phyloP scores from a whole-genome alignment of 768 basidiomycete genomes.

The Tylopilus balloui region DNA sequence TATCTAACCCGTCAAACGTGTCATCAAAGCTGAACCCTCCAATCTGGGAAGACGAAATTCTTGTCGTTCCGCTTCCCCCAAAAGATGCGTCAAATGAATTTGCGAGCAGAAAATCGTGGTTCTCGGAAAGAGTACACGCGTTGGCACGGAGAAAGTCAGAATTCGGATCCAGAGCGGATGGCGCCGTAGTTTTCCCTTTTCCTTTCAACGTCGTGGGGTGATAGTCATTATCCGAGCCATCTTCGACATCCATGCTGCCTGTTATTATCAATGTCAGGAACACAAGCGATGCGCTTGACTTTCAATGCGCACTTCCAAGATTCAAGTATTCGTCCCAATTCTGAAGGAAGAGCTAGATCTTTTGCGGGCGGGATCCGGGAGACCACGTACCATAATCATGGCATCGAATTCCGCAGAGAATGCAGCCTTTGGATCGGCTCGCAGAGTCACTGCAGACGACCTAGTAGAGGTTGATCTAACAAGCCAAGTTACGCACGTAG shows the following conservation, averaged over 20 bases:
- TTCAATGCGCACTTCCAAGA: constrained; percentile 36
- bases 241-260: constrained; percentile 19
- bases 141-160: constrained; percentile 48
- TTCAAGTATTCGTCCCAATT: constrained; percentile 63
- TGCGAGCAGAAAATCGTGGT: constrained; percentile 62
- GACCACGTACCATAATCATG: constrained; percentile 51
- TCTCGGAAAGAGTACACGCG: constrained; percentile 64
- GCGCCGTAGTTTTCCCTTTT: constrained; percentile 26
- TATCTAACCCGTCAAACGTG: constrained; percentile 53
- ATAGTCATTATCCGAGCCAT: constrained; percentile 48
- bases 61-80: constrained; percentile 33
- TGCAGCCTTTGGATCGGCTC: constrained; percentile 45
- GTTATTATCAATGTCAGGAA: not conserved
- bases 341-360: constrained; percentile 27
- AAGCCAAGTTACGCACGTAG: not conserved
- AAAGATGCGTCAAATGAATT: constrained; percentile 64
- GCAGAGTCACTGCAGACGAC: constrained; percentile 47
- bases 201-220: constrained; percentile 34
- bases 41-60: constrained; percentile 53
- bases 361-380: not conserved
- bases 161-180: constrained; percentile 23
- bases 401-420: constrained; percentile 60
- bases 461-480: constrained; percentile 34
- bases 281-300: not conserved
- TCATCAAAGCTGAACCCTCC: constrained; percentile 50